Percentiles rank a stretch among this genome's conserved stretches.
These are phyloP conservation scores for Amanita inopinata DNA, from an alignment of 768 basidiomycete genomes.

Conservation along the genomic window DNA sequence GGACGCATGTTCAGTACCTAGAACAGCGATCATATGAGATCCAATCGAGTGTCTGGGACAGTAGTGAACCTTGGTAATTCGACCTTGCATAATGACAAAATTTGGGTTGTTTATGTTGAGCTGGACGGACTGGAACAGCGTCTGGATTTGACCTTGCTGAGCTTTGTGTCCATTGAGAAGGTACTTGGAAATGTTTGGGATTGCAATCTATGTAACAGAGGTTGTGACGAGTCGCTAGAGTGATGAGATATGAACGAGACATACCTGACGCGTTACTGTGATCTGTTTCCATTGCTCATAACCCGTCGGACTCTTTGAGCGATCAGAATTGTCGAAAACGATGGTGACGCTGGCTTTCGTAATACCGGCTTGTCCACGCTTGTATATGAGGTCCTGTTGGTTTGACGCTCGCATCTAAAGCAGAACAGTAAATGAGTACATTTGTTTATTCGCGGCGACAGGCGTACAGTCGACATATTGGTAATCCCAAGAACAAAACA, in stretches of 20 bases:
- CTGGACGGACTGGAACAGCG: conserved; percentile 92
- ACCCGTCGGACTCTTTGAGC: conserved; percentile 73
- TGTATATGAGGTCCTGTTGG: conserved; percentile 97
- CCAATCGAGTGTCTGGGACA: background rate
- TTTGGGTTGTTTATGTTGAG: conserved; percentile 99
- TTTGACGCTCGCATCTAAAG: conserved; percentile 86
- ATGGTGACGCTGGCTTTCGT: conserved; percentile 97
- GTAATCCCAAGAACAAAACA: conserved; percentile 98
- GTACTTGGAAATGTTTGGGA: conserved; percentile 92
- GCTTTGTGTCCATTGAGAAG: conserved; percentile 94
- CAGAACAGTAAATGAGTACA: background rate
- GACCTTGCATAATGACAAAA: conserved; percentile 99
- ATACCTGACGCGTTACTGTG: conserved; percentile 91
- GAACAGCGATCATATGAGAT: background rate
- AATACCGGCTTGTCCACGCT: conserved; percentile 94
- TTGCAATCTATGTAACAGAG: conserved; percentile 54
- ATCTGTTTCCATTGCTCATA: conserved; percentile 77
- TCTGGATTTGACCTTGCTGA: conserved; percentile 75
- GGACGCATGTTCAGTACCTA: conserved; percentile 96
- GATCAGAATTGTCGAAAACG: conserved; percentile 96
- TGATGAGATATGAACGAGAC: conserved; percentile 12
- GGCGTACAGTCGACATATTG: conserved; percentile 80
- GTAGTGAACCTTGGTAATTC: conserved; percentile 80
- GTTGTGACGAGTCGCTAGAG: background rate
- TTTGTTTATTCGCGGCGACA: background rate